These are phyloP conservation scores for Saccharomycopsis fodiens DNA, from an alignment of 805 yeast genomes.

Conservation along the genomic window DNA sequence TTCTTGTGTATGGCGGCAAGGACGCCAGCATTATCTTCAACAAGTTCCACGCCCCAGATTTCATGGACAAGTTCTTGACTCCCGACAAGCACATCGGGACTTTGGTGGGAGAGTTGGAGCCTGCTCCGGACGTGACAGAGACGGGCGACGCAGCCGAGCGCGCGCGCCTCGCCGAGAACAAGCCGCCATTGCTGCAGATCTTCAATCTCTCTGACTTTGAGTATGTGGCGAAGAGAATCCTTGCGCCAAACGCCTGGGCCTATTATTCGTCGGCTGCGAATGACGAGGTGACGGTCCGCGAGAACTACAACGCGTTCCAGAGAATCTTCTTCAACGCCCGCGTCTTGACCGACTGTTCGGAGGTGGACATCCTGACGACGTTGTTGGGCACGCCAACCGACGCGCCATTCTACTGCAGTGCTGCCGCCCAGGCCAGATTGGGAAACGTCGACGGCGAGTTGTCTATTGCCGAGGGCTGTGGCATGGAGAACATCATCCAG, in stretches of 20 bases:
- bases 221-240: slow-evolving; percentile 29
- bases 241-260: slow-evolving; percentile 32
- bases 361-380: slow-evolving; percentile 36
- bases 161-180: slow-evolving; percentile 10
- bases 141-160: slow-evolving; percentile 22
- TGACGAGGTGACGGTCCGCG: slow-evolving; percentile 39
- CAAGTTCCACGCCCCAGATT: slow-evolving; percentile 16
- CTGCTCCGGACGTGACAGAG: slow-evolving; percentile 4
- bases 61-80: slow-evolving; percentile 2
- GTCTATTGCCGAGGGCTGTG: slow-evolving; percentile 35
- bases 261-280: slow-evolving; percentile 43
- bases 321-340: slow-evolving; percentile 41
- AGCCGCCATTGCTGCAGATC: slow-evolving; percentile 30
- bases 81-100: slow-evolving; percentile 2
- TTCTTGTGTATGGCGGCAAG: slow-evolving; percentile 40
- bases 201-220: slow-evolving; percentile 35
- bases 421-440: slow-evolving; percentile 38
- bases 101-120: slow-evolving; percentile 4
- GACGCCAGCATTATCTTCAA: slow-evolving; percentile 35
- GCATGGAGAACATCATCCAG: slow-evolving; percentile 34
- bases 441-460: slow-evolving; percentile 40
- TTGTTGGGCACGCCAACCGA: slow-evolving; percentile 40
- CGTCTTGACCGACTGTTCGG: slow-evolving; percentile 30
- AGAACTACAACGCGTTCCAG: slow-evolving; percentile 36
- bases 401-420: slow-evolving; percentile 42